Evolutionary conservation across 2,329 filamentous ascomycete genomes (phyloP).

Genomic region (Cladosporium austrohemisphaericum): DNA sequence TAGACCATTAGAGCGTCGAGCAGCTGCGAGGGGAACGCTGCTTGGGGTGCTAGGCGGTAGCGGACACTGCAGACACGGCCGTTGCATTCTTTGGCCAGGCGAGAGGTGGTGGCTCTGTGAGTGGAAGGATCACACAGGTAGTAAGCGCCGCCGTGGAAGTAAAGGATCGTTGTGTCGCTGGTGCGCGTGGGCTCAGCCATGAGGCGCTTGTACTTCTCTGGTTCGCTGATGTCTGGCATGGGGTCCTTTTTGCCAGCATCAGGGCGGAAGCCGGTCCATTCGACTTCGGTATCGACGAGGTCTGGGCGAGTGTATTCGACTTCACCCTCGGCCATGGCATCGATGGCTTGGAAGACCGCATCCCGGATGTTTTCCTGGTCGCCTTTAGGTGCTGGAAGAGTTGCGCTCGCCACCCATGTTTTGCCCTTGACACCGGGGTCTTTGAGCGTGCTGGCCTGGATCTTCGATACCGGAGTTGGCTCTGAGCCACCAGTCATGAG

Average conservation of each 20-base stretch:
- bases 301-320: constrained; percentile 49
- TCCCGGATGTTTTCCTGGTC: constrained; percentile 52
- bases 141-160: constrained; percentile 74
- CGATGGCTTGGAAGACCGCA: constrained; percentile 56
- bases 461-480: constrained; percentile 53
- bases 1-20: constrained; percentile 72
- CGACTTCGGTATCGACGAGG: constrained; percentile 59
- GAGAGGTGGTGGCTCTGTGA: constrained; percentile 57
- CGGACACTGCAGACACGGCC: constrained; percentile 69
- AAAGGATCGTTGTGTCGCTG: constrained; percentile 63
- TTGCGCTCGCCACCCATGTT: constrained; percentile 75
- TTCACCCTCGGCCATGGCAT: constrained; percentile 46
- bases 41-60: constrained; percentile 71
- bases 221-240: constrained; percentile 57
- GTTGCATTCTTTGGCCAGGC: constrained; percentile 62
- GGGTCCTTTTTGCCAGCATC: constrained; percentile 48
- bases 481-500: constrained; percentile 48
- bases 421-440: constrained; percentile 70
- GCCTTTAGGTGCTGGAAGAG: constrained; percentile 54
- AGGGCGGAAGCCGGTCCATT: constrained; percentile 71
- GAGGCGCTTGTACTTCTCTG: constrained; percentile 61
- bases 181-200: constrained; percentile 58
- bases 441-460: constrained; percentile 60
- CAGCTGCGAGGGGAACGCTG: constrained; percentile 70
- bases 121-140: constrained; percentile 67